Evolutionary conservation across 345 rosid species (phyloP).

Genomic region (Citrus inodora): DNA sequence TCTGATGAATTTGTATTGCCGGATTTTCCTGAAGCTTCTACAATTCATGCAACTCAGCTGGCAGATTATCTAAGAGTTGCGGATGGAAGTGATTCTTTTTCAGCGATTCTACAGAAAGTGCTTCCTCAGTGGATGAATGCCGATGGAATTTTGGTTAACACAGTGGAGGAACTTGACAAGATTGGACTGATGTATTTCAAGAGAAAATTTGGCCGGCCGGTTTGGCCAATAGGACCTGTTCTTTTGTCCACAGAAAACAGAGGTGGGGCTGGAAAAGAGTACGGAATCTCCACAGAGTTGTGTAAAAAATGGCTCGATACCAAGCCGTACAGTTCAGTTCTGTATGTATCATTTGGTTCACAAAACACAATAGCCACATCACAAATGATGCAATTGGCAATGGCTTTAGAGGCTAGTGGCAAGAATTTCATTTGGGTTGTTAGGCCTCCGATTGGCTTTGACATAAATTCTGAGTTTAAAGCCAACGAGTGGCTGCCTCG

Average conservation of each 20-base stretch:
- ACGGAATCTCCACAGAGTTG: not conserved
- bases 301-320: slow-evolving; percentile 20
- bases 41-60: slow-evolving; percentile 19
- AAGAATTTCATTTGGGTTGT: slow-evolving; percentile 33
- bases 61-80: slow-evolving; percentile 12
- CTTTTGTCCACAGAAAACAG: slow-evolving; percentile 7
- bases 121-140: slow-evolving; percentile 18
- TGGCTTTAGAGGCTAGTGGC: slow-evolving; percentile 9
- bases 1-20: slow-evolving; percentile 15
- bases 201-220: slow-evolving; percentile 10
- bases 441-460: slow-evolving; percentile 24
- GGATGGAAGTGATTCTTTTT: not conserved
- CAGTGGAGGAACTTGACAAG: slow-evolving; percentile 29
- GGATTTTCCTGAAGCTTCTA: slow-evolving; percentile 24
- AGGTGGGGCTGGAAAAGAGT: not conserved
- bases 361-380: slow-evolving; percentile 23
- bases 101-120: slow-evolving; percentile 11
- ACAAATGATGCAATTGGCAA: slow-evolving; percentile 30
- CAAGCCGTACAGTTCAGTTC: slow-evolving; percentile 23
- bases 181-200: slow-evolving; percentile 23
- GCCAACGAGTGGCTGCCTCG: slow-evolving; percentile 25
- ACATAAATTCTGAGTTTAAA: slow-evolving; percentile 29
- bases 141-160: slow-evolving; percentile 27
- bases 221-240: slow-evolving; percentile 30
- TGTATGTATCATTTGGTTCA: slow-evolving; percentile 27